Percentiles rank a stretch among this genome's conserved stretches.
phyloP scores from a whole-genome alignment of 1,139 yeast species.

The Geotrichum klebahnii region DNA sequence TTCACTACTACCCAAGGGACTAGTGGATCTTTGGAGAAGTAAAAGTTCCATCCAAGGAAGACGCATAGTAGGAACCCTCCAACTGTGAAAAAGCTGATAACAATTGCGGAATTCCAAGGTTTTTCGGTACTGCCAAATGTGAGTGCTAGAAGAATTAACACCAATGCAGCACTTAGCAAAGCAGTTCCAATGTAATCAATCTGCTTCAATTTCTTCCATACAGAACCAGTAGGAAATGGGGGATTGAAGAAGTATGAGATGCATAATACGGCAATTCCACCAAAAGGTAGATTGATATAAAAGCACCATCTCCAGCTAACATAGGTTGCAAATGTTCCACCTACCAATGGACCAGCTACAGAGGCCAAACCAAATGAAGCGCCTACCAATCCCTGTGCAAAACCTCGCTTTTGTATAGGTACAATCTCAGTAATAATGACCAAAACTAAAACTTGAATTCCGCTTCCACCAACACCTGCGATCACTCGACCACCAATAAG shows the following conservation, averaged over 20 bases:
- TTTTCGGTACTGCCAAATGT: conserved; percentile 51
- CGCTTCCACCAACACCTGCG: conserved; percentile 73
- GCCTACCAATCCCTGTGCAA: conserved; percentile 49
- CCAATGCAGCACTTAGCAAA: conserved; percentile 44
- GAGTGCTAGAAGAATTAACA: conserved; percentile 47
- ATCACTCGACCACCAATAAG: conserved; percentile 67
- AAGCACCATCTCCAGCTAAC: conserved; percentile 79
- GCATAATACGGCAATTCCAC: conserved; percentile 51
- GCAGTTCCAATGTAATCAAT: conserved; percentile 51
- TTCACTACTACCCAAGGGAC: conserved; percentile 45
- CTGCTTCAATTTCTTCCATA: conserved; percentile 42
- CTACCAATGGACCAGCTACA: conserved; percentile 63
- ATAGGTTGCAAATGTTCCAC: conserved; percentile 60
- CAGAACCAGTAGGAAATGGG: conserved; percentile 46
- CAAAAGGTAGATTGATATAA: conserved; percentile 65
- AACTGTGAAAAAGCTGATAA: conserved; percentile 51
- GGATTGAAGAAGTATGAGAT: conserved; percentile 54
- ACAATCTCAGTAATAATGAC: conserved; percentile 60
- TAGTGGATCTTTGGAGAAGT: conserved; percentile 46
- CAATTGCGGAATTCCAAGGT: conserved; percentile 54
- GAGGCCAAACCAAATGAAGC: conserved; percentile 53
- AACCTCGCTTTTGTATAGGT: conserved; percentile 55
- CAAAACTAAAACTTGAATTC: conserved; percentile 56
- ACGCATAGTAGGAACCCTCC: conserved; percentile 48
- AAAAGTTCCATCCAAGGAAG: conserved; percentile 51